Conservation (phyloP, 2,329 filamentous ascomycete genomes). For the Penicillium decumbens region DNA sequence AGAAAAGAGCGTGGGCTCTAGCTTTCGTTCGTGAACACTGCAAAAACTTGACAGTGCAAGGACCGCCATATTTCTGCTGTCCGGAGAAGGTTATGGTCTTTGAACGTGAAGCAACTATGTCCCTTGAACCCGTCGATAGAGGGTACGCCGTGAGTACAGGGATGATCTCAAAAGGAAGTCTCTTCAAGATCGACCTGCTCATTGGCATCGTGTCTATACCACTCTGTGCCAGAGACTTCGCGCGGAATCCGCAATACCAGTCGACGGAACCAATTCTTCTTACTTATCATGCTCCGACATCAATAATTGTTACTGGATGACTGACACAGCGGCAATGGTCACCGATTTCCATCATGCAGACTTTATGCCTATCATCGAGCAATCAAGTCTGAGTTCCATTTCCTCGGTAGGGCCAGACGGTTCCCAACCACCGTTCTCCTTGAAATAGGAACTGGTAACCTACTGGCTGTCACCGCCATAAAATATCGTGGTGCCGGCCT, state of each 20-base stretch:
- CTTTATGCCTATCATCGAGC: constrained; percentile 11
- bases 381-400: constrained; percentile 6
- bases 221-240: constrained; percentile 1
- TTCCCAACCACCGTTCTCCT: constrained; percentile 21
- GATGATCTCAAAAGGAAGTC: too few species aligned
- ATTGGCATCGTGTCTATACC: constrained; percentile 11
- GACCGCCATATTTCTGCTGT: constrained; percentile 6
- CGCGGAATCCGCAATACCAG: not conserved
- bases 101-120: constrained; percentile 13
- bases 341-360: constrained; percentile 16
- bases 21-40: not conserved
- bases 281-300: constrained; percentile 8
- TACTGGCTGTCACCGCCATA: constrained; percentile 20
- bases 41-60: constrained; percentile 7
- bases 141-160: too few species aligned
- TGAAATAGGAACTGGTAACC: constrained; percentile 20
- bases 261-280: constrained; percentile 10
- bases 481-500: constrained; percentile 24
- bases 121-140: constrained; percentile 1
- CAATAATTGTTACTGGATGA: constrained; percentile 13
- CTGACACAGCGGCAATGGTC: constrained; percentile 11
- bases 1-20: constrained; percentile 1
- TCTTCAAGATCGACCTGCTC: too few species aligned
- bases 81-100: constrained; percentile 12
- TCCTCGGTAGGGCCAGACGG: constrained; percentile 7